These are phyloP conservation scores for Apophysomyces sp. DNA, from an alignment of 371 early-diverging fungal genomes.

Conservation along the genomic window DNA sequence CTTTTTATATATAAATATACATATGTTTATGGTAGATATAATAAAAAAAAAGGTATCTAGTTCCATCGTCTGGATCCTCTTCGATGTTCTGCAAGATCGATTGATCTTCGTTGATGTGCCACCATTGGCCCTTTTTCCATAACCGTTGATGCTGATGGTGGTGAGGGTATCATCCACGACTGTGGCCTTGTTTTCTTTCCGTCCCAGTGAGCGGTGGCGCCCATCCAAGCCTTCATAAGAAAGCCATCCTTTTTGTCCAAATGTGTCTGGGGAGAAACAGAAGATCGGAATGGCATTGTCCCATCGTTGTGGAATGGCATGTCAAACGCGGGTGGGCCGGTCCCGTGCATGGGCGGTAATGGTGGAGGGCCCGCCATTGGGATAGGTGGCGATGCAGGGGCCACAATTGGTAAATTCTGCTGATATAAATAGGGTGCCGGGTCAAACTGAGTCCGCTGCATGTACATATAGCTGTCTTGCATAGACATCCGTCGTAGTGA, in stretches of 20 bases:
- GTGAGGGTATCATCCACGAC: neutral
- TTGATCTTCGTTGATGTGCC: neutral
- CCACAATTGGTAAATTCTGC: slow-evolving; percentile 15
- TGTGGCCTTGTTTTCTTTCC: neutral
- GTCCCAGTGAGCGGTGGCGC: neutral
- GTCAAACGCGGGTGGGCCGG: neutral
- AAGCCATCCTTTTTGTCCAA: neutral
- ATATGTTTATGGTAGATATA: neutral
- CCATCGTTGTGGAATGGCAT: neutral
- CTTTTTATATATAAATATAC: neutral
- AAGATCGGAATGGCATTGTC: neutral
- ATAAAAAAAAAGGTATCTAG: slow-evolving; percentile 3
- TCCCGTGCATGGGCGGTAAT: neutral
- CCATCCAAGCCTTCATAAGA: neutral
- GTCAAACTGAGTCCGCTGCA: slow-evolving; percentile 10
- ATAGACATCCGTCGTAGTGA: slow-evolving; percentile 20
- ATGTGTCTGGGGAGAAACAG: neutral
- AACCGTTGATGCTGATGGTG: neutral
- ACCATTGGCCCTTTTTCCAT: neutral
- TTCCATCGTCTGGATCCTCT: neutral
- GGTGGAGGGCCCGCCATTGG: slow-evolving; percentile 4
- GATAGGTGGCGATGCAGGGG: slow-evolving; percentile 31
- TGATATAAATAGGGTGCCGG: slow-evolving; percentile 5
- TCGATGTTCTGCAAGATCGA: neutral
- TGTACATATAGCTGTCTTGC: neutral